A percentile compares a stretch with the other conserved stretches of the same genome.
phyloP scores from a whole-genome alignment of 2,329 filamentous ascomycete species.

The Teratosphaeria gauchensis region DNA sequence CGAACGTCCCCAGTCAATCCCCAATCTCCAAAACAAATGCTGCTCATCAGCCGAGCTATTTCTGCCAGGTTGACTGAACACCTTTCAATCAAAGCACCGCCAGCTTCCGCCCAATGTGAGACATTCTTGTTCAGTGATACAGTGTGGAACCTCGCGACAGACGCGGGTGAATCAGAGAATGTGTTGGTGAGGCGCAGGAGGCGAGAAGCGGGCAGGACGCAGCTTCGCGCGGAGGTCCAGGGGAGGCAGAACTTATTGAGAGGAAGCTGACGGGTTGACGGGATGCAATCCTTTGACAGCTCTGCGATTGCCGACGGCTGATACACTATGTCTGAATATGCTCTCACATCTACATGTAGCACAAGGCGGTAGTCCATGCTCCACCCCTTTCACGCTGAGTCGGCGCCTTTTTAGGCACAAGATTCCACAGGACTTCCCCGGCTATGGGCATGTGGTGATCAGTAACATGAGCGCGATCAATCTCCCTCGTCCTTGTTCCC shows the following conservation, averaged over 20 bases:
- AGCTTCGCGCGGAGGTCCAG: background rate
- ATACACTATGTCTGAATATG: too few species aligned
- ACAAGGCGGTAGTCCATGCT: too few species aligned
- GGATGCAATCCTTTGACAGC: too few species aligned
- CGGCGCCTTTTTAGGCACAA: background rate
- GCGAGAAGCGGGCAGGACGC: background rate
- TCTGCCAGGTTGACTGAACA: background rate
- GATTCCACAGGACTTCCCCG: background rate
- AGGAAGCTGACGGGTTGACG: too few species aligned
- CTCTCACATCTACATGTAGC: too few species aligned
- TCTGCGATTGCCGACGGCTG: too few species aligned
- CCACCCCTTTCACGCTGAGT: too few species aligned
- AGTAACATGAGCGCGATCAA: background rate
- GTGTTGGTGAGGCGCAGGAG: background rate
- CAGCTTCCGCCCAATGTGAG: background rate
- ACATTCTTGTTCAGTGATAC: background rate
- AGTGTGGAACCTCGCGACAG: background rate
- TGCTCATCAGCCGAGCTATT: background rate
- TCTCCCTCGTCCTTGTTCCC: background rate
- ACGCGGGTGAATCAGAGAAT: background rate
- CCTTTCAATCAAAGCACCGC: background rate
- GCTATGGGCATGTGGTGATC: background rate
- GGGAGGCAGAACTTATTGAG: too few species aligned
- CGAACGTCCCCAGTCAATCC: background rate
- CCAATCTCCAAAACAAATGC: background rate